Evolutionary conservation across 306 rosid genomes (phyloP), one percentile per base, ranked within the genome.

Genomic region (Alnus rubra): DNA sequence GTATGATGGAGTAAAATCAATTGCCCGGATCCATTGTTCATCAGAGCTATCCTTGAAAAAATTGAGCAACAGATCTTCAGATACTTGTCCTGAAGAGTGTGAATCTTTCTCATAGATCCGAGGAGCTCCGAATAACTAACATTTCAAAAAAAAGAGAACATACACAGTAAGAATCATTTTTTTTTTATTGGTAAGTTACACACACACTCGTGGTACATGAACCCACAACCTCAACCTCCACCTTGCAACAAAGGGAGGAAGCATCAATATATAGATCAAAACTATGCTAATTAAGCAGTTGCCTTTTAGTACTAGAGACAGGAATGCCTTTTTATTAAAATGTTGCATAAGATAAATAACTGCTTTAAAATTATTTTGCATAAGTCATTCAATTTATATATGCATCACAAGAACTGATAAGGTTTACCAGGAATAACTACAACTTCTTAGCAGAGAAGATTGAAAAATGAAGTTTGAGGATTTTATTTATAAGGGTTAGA

Each of bases 11-110:
- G 98, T 89, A 80, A 94, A 92, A 89, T 94, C 98, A 76, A 63
- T 82, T 55, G 90, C 71, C 45, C 97, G 86, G 37, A 88, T 75
- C 96, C 97, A 94, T 3, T 87, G 86, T 2, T 84, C 89, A 76
- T 87, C 87, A 49, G 68, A 78, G 4, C 0, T 28, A 59, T 10
- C 49, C 33, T 19, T 7, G 37, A 33, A 33, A 33, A 33, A 33
- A 33, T 33, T 33, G 2, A 33, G 37, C 1, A 33, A 33, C 37
- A 33, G 37, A 33, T 33, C 37, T 33, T 33, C 37, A 33, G 37
- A 33, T 33, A 33, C 37, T 0, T 33, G 37, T 33, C 37, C 37
- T 33, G 37, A 5, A 42, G 45, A 42, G 45, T 8, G 16, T 53
- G 0, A 1, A 19, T 2, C 7, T 74, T 45, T 15, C 89, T 55